These are phyloP conservation scores for Stygiomarasmius scandens DNA, from an alignment of 1,284 basidiomycete species.

Conservation along the genomic window DNA sequence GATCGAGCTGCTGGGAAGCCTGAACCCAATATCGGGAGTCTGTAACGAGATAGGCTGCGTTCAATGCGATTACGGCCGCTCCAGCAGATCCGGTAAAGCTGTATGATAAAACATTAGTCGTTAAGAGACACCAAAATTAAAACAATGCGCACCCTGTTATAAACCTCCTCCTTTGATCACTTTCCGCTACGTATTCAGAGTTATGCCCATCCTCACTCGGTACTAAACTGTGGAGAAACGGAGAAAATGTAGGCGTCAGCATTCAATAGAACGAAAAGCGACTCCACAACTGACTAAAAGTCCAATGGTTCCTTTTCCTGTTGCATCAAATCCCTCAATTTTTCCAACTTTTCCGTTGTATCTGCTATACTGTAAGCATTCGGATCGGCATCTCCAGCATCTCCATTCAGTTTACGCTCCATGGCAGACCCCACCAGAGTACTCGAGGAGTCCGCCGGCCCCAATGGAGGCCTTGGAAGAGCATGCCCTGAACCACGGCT, in stretches of 20 bases:
- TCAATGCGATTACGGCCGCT: constrained; percentile 73
- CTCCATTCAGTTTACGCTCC: constrained; percentile 67
- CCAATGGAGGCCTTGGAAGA: constrained; percentile 43
- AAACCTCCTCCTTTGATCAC: constrained; percentile 83
- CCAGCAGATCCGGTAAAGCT: constrained; percentile 90
- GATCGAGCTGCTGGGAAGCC: constrained; percentile 76
- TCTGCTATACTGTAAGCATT: constrained; percentile 46
- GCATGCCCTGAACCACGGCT: constrained; percentile 14
- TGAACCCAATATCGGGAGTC: constrained; percentile 93
- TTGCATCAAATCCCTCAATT: constrained; percentile 69
- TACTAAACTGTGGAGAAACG: constrained; percentile 50
- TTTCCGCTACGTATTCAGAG: constrained; percentile 83
- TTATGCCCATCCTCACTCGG: constrained; percentile 89
- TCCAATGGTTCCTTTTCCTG: constrained; percentile 37
- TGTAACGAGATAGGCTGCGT: constrained; percentile 73
- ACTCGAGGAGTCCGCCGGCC: constrained; percentile 61
- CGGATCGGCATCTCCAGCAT: constrained; percentile 33
- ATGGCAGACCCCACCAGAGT: constrained; percentile 76
- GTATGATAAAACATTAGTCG: too few relatives aligned
- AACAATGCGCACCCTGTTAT: constrained; percentile 48
- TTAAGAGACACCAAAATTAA: too few relatives aligned
- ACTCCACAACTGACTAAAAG: constrained; percentile 43
- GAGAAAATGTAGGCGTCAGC: constrained; percentile 8
- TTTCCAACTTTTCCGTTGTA: constrained; percentile 63
- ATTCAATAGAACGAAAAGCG: constrained; percentile 83